Percentiles rank a stretch among this genome's conserved stretches.
Evolutionary conservation across 2,329 filamentous ascomycete genomes (phyloP).

Genomic region (Phialophora chinensis): DNA sequence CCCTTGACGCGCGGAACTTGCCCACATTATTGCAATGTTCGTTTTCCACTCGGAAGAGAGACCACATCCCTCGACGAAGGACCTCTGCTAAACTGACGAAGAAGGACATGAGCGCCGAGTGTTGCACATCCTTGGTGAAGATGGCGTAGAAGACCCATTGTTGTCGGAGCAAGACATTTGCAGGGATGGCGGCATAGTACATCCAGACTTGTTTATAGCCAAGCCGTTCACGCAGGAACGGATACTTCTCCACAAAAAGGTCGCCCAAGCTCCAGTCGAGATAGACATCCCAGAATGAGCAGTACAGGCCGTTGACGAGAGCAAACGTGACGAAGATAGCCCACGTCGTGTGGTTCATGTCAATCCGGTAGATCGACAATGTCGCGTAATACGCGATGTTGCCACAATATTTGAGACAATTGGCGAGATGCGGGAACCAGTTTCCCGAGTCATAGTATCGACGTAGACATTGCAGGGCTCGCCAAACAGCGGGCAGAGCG

Average conservation of each 20-base stretch:
- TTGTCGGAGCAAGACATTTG: slow-evolving; percentile 86
- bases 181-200: slow-evolving; percentile 83
- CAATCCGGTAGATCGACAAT: slow-evolving; percentile 82
- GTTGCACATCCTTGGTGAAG: slow-evolving; percentile 77
- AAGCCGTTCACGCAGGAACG: slow-evolving; percentile 75
- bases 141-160: slow-evolving; percentile 95
- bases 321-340: slow-evolving; percentile 81
- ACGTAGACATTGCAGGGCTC: slow-evolving; percentile 85
- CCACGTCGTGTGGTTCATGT: slow-evolving; percentile 60
- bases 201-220: slow-evolving; percentile 79
- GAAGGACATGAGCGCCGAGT: slow-evolving; percentile 83
- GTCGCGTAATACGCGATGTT: slow-evolving; percentile 80
- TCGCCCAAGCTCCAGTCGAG: slow-evolving; percentile 98
- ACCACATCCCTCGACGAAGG: slow-evolving; percentile 86
- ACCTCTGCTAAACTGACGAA: slow-evolving; percentile 78
- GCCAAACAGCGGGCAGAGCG: slow-evolving; percentile 84
- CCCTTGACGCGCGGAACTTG: slow-evolving; percentile 85
- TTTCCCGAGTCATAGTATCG: slow-evolving; percentile 88
- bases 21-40: slow-evolving; percentile 94
- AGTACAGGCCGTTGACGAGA: slow-evolving; percentile 81
- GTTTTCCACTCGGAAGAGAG: slow-evolving; percentile 92
- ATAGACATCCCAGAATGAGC: slow-evolving; percentile 87
- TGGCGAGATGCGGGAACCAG: slow-evolving; percentile 88
- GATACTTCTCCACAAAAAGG: slow-evolving; percentile 66
- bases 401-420: slow-evolving; percentile 87